These are phyloP conservation scores for Takakia lepidozioides DNA, from an alignment of 225 moss, liverwort and hornwort species.

Conservation along the genomic window DNA sequence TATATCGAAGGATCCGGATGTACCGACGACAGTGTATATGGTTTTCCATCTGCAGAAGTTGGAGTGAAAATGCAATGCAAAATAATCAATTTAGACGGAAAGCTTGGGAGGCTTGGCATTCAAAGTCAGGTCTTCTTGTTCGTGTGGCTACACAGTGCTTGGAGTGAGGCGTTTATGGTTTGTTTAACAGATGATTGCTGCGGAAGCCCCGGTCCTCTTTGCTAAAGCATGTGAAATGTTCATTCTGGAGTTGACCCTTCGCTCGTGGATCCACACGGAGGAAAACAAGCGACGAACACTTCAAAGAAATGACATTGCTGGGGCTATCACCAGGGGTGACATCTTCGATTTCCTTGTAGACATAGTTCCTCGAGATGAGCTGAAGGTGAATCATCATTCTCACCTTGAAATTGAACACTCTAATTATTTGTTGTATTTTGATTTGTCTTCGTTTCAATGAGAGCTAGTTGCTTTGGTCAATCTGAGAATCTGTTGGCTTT, in stretches of 20 bases:
- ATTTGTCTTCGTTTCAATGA: neutral
- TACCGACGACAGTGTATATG: too few relatives aligned
- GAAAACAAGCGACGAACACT: constrained; percentile 88
- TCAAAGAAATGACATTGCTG: constrained; percentile 91
- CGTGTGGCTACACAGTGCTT: too few relatives aligned
- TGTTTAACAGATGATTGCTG: constrained; percentile 94
- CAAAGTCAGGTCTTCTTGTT: too few relatives aligned
- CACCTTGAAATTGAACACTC: too few relatives aligned
- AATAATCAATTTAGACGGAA: too few relatives aligned
- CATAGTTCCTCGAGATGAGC: constrained; percentile 87
- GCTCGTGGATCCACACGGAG: constrained; percentile 95
- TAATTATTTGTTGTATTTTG: too few relatives aligned
- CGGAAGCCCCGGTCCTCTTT: constrained; percentile 89
- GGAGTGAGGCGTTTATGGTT: too few relatives aligned
- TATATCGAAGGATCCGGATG: too few relatives aligned
- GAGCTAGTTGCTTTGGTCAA: neutral
- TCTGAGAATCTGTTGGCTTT: neutral
- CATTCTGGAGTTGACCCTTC: constrained; percentile 81
- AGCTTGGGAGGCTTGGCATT: too few relatives aligned
- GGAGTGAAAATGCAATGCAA: too few relatives aligned
- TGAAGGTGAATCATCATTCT: constrained; percentile 52
- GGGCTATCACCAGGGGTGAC: constrained; percentile 85
- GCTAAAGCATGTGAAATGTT: constrained; percentile 99
- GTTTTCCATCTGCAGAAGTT: too few relatives aligned
- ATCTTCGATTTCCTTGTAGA: constrained; percentile 97